Evolutionary conservation across 2,329 filamentous ascomycete genomes (phyloP), one percentile per base, ranked within the genome.

Genomic region (Diaporthe velutina): DNA sequence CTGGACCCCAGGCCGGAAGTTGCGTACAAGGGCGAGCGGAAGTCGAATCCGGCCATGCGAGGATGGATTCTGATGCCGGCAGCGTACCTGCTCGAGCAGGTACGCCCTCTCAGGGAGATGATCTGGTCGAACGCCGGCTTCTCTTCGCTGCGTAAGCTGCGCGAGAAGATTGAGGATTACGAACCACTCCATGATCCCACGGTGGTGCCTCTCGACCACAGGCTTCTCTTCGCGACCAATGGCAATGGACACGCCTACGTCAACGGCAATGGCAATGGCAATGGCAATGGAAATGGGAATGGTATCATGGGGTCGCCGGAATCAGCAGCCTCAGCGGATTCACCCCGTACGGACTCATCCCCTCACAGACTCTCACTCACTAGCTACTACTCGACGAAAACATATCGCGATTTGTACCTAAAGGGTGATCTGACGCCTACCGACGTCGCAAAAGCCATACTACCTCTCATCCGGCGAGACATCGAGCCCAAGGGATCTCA

Each of bases 91-190:
- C 86, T 93, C 78, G 87, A 91, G 58, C 88, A 86, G 68, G 80
- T 92, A 22, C 84, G 85, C 28, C 85, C 89, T 64, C 75, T 93
- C 12, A 88, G 91, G 66, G 86, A 85, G 74, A 80, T 86, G 70
- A 86, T 93, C 77, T 94, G 91, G 90, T 83, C 83, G 52, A 92
- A 92, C 81, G 91, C 91, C 28, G 91, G 91, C 52, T 94, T 95
- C 79, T 84, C 83, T 61, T 83, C 84, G 6, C 84, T 94, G 54
- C 89, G 90, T 61, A 84, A 88, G 48, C 87, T 91, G 73, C 84
- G 85, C 33, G 82, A 87, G 28, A 84, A 81, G 22, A 81, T 95
- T 40, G 84, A 90, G 64, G 83, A 89, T 68, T 89, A 82, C 66
- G 86, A 86, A 76, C 86, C 86, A 2, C 82, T 85, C 60, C 88